These are phyloP conservation scores for Albifimbria verrucaria DNA, from an alignment of 2,329 filamentous ascomycete genomes.

Conservation along the genomic window DNA sequence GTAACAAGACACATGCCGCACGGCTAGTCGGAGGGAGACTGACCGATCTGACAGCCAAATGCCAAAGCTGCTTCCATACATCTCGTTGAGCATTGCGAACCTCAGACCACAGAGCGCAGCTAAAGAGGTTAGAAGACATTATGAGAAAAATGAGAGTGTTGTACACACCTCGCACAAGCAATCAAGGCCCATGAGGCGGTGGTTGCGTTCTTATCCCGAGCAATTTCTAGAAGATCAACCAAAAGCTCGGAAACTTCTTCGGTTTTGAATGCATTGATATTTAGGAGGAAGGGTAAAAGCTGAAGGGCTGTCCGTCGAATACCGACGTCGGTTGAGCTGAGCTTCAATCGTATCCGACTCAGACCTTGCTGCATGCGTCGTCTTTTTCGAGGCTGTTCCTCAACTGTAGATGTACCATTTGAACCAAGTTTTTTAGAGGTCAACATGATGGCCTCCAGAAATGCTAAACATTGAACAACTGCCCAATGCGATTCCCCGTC, in stretches of 20 bases:
- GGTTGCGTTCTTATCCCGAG: conserved; percentile 65
- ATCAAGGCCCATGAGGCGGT: conserved; percentile 81
- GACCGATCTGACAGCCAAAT: conserved; percentile 66
- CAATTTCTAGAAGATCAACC: conserved; percentile 52
- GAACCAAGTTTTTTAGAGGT: conserved; percentile 14
- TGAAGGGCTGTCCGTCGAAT: conserved; percentile 53
- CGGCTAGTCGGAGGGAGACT: conserved; percentile 70
- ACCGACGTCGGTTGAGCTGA: conserved; percentile 41
- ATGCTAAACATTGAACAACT: conserved; percentile 54
- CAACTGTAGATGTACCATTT: conserved; percentile 21
- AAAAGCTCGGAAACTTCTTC: conserved; percentile 56
- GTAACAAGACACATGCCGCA: conserved; percentile 71
- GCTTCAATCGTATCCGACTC: conserved; percentile 46
- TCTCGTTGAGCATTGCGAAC: conserved; percentile 31
- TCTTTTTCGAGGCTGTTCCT: conserved; percentile 51
- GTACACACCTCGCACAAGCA: conserved; percentile 68
- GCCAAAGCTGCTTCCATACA: conserved; percentile 73
- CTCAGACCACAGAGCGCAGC: conserved; percentile 24
- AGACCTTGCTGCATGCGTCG: conserved; percentile 39
- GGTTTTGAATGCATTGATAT: conserved; percentile 38
- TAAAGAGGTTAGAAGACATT: conserved; percentile 20
- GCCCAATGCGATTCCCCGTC: conserved; percentile 60
- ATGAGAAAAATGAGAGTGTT: neutral
- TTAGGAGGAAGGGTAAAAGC: conserved; percentile 54
- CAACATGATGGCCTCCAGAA: conserved; percentile 49